A percentile compares a stretch with the other conserved stretches of the same genome.
These are phyloP conservation scores for Bipolaris gigantea DNA, from an alignment of 2,329 filamentous ascomycete genomes.

Conservation along the genomic window DNA sequence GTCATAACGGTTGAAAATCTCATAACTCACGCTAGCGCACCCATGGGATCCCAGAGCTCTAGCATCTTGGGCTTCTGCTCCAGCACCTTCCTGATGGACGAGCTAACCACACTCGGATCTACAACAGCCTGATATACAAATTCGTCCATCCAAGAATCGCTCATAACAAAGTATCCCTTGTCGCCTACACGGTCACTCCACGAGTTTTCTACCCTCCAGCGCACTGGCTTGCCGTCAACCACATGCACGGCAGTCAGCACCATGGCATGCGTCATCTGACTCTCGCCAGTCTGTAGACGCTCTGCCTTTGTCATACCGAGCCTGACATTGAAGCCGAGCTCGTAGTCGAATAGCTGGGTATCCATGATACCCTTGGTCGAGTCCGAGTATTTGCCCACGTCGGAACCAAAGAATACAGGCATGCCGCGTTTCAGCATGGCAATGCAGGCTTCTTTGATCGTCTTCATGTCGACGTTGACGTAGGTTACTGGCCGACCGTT, in stretches of 20 bases:
- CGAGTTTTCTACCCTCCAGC: slow-evolving; percentile 87
- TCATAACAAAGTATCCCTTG: slow-evolving; percentile 89
- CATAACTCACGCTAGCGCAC: slow-evolving; percentile 59
- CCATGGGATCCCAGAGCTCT: slow-evolving; percentile 77
- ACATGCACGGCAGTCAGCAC: slow-evolving; percentile 84
- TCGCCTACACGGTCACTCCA: slow-evolving; percentile 73
- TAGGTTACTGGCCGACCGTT: slow-evolving; percentile 76
- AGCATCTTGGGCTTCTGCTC: slow-evolving; percentile 67
- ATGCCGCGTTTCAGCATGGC: slow-evolving; percentile 76
- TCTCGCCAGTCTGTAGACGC: slow-evolving; percentile 72
- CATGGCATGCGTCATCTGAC: slow-evolving; percentile 90
- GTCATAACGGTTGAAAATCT: not conserved
- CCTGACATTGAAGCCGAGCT: slow-evolving; percentile 78
- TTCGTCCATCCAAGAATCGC: slow-evolving; percentile 64
- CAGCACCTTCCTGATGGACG: slow-evolving; percentile 70
- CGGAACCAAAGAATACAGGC: slow-evolving; percentile 86
- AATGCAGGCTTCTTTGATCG: slow-evolving; percentile 73
- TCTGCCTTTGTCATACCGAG: slow-evolving; percentile 76
- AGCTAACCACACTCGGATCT: slow-evolving; percentile 63
- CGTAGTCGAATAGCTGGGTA: slow-evolving; percentile 73
- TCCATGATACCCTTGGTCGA: slow-evolving; percentile 75
- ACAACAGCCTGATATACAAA: slow-evolving; percentile 88
- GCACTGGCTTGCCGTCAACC: slow-evolving; percentile 64
- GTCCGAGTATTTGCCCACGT: slow-evolving; percentile 83
- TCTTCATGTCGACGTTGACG: slow-evolving; percentile 75